phyloP scores from a whole-genome alignment of 2,329 filamentous ascomycete genomes.

The Ophiocordyceps camponoti-rufipedis region DNA sequence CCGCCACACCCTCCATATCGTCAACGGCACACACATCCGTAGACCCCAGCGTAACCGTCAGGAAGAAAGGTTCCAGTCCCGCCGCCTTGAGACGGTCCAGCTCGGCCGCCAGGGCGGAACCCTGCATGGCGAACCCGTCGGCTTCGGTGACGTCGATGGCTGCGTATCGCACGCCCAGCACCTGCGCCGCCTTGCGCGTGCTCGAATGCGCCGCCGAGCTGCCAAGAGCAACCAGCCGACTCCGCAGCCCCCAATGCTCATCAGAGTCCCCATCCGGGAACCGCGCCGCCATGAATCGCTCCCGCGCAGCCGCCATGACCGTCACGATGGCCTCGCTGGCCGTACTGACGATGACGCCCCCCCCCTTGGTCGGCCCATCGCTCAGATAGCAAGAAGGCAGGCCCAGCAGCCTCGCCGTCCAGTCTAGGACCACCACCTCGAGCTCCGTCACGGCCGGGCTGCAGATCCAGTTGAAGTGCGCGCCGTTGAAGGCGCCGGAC shows the following conservation, averaged over 20 bases:
- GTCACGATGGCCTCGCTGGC: conserved; percentile 79
- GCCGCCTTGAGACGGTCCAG: conserved; percentile 47
- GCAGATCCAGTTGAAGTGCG: conserved; percentile 96
- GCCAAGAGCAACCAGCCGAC: conserved; percentile 55
- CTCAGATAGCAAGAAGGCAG: conserved; percentile 61
- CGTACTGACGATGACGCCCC: conserved; percentile 87
- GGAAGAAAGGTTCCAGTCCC: conserved; percentile 69
- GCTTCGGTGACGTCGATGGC: conserved; percentile 43
- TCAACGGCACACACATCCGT: conserved; percentile 82
- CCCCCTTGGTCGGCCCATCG: conserved; percentile 50
- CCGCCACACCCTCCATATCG: conserved; percentile 52
- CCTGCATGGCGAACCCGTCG: conserved; percentile 55
- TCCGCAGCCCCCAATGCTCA: conserved; percentile 37
- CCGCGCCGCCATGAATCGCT: conserved; percentile 51
- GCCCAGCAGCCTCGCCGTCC: conserved; percentile 60
- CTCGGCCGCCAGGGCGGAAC: conserved; percentile 36
- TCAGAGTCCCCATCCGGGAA: conserved; percentile 51
- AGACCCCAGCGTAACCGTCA: conserved; percentile 70
- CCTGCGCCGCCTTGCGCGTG: conserved; percentile 72
- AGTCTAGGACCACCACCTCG: conserved; percentile 84
- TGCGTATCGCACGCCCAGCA: conserved; percentile 69
- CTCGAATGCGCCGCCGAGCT: conserved; percentile 67
- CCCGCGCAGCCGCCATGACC: conserved; percentile 71
- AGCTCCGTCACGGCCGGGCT: conserved; percentile 83
- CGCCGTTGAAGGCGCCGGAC: conserved; percentile 69